Base-by-base conservation (phyloP, 129 eudicot species). In the Kitagawia praeruptora region DNA sequence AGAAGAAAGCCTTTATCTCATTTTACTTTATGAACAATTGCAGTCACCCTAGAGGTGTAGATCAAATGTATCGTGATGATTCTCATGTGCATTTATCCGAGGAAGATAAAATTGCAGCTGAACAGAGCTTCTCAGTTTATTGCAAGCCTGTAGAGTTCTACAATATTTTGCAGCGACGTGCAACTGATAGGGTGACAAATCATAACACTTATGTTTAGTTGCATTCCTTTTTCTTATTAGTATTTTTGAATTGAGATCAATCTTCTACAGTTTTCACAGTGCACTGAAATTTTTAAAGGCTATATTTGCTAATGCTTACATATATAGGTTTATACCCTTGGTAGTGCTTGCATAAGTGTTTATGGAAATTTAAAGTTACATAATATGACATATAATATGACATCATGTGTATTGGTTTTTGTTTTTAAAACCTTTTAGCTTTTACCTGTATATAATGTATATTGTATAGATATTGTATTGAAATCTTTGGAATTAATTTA, bases 91-190 rank as follows among this genome's bases (percentile, higher is more conserved):
- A 80, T 76, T 87, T 96, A 85, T 90, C 98, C 46, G 85, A 88
- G 38, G 98, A 96, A 79, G 98, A 96, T 84, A 87, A 87, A 84
- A 81, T 46, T 82, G 97, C 88, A 61, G 99, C 99, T 67, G 98
- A 96, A 77, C 96, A 92, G 78, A 89, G 95, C 87, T 89, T 96
- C 74, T 77, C 93, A 56, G 84, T 75, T 27, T 96, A 92, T 74
- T 92, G 97, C 96, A 90, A 88, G 82, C 98, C 99, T 27, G 93
- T 96, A 56, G 99, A 96, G 77, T 79, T 96, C 8, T 96, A 96
- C 91, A 90, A 92, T 85, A 89, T 96, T 85, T 94, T 96, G 81
- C 91, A 84, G 83, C 90, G 86, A 31, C 98, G 98, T 69, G 93
- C 95, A 67, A 72, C 56, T 54, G 82, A 75, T 82, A 96, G 86